phyloP scores from a whole-genome alignment of 1,284 basidiomycete species.

The Agroathelia rolfsii region DNA sequence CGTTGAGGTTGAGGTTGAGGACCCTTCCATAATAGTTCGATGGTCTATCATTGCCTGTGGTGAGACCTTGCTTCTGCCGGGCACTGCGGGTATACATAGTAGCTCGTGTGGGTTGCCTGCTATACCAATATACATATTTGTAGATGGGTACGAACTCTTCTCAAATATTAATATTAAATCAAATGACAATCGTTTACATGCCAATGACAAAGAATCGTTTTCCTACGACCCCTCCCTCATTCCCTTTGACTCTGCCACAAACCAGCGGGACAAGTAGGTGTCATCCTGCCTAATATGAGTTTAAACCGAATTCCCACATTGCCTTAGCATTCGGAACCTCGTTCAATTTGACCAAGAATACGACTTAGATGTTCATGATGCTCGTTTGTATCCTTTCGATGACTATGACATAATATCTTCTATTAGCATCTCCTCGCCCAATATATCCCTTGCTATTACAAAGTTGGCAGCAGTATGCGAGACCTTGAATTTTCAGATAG shows the following conservation, averaged over 20 bases:
- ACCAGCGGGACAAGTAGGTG: conserved; percentile 31
- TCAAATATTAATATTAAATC: background rate
- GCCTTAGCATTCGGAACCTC: conserved; percentile 43
- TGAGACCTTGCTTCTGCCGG: conserved; percentile 30
- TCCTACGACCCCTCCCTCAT: conserved; percentile 37
- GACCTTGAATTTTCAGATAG: conserved; percentile 38
- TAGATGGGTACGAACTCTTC: conserved; percentile 35
- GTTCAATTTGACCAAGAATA: conserved; percentile 50
- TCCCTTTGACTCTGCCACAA: conserved; percentile 29
- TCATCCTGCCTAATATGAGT: background rate
- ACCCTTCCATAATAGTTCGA: conserved; percentile 43
- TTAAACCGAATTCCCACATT: background rate
- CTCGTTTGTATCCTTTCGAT: conserved; percentile 49
- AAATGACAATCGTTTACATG: conserved; percentile 11
- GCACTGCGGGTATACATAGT: conserved; percentile 41
- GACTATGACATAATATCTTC: conserved; percentile 41
- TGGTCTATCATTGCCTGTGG: conserved; percentile 53
- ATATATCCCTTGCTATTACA: conserved; percentile 32
- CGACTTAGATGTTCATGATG: conserved; percentile 45
- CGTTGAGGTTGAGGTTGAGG: conserved; percentile 48
- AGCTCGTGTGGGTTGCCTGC: conserved; percentile 39
- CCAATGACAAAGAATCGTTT: conserved; percentile 25
- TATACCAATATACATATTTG: conserved; percentile 32
- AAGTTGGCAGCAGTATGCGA: conserved; percentile 33
- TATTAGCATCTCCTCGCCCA: conserved; percentile 26